Evolutionary conservation across 495 filamentous ascomycete genomes (phyloP), one percentile per base, ranked within the genome.

Genomic region (Penicillium pancosmium): DNA sequence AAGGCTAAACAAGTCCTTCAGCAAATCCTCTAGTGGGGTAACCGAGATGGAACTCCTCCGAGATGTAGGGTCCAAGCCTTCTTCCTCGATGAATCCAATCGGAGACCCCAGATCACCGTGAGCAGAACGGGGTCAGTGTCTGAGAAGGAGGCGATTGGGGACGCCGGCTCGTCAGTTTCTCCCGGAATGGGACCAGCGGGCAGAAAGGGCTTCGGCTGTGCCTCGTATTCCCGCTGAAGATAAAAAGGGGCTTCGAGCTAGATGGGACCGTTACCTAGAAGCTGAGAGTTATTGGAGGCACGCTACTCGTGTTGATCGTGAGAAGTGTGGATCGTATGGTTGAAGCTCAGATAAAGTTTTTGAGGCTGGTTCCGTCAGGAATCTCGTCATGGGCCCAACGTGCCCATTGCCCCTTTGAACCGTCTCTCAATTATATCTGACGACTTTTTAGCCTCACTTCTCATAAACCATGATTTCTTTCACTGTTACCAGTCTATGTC

Each of bases 281-380:
- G 3, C n/a, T 2, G 27, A 31, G 27, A 31, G 27, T 9, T 13
- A 48, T 48, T 27, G 9, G 10, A 48, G 46, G 18, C 15, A 46
- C 41, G 41, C 41, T 18, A 46, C 41, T 6, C 46, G 46, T 27
- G 46, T 13, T 48, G 46, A 48, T 48, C 21, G 8, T 5, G 46
- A 27, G n/a, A 48, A 10, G 9, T 48, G 54, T 44, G 41, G 41
- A 57, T 57, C 25, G 19, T 7, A 21, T 18, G 9, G 55, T 47
- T 35, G 33, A 34, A 51, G 48, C 36, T 52, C 55, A 51, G 55
- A 57, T 57, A 34, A 52, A 46, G 49, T 52, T 57, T 43, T 21
- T 8, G n/a, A 44, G 41, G 41, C 23, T 23, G 23, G 0, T 44
- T 44, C 7, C 8, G 15, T 44, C n/a, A 44, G n/a, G 41, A n/a